phyloP scores from a whole-genome alignment of 2,329 filamentous ascomycete genomes.

The Lecanoromycetidae sp. region DNA sequence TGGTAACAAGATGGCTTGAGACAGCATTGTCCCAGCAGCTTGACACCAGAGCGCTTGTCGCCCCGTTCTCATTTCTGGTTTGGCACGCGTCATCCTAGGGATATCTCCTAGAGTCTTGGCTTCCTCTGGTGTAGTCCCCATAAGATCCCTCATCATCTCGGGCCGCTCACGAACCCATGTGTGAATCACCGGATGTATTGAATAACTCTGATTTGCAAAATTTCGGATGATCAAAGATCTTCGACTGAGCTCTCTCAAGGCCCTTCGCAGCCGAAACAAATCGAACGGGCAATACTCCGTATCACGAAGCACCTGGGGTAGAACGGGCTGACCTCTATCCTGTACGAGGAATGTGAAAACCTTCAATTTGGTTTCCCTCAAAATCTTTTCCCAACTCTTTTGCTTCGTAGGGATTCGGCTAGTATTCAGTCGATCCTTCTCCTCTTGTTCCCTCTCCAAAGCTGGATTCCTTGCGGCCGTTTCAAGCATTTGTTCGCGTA shows the following conservation, averaged over 20 bases:
- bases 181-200: constrained; percentile 26
- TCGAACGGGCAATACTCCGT: constrained; percentile 16
- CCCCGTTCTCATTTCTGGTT: too few relatives aligned
- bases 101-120: too few relatives aligned
- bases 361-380: background rate
- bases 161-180: constrained; percentile 25
- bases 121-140: too few relatives aligned
- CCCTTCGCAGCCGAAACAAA: constrained; percentile 13
- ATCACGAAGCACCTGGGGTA: constrained; percentile 14
- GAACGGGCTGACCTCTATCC: background rate
- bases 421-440: background rate
- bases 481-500: constrained; percentile 20
- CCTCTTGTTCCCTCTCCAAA: constrained; percentile 6
- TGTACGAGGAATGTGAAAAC: background rate
- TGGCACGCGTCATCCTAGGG: too few relatives aligned
- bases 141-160: too few relatives aligned
- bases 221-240: constrained; percentile 21
- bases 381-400: background rate
- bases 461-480: constrained; percentile 18
- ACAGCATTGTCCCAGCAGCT: constrained; percentile 21
- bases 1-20: constrained; percentile 22
- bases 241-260: constrained; percentile 19
- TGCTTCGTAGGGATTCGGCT: background rate
- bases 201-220: constrained; percentile 21
- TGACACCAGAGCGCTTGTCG: constrained; percentile 23